These are phyloP conservation scores for Ceratocystis albifundus DNA, from an alignment of 2,329 filamentous ascomycete genomes.

Conservation along the genomic window DNA sequence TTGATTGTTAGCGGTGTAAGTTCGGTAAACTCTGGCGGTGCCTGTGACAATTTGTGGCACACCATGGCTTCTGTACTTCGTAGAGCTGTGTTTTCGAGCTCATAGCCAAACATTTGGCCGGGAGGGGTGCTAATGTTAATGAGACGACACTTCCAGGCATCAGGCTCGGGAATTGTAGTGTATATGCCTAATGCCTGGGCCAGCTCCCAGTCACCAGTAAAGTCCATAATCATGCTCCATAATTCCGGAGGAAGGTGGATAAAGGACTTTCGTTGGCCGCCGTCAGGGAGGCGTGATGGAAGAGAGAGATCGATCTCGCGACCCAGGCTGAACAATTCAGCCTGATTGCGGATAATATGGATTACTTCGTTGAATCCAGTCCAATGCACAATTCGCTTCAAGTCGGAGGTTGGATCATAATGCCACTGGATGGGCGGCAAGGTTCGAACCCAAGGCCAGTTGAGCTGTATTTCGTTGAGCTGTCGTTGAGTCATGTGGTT, in stretches of 20 bases:
- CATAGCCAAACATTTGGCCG: slow-evolving; percentile 51
- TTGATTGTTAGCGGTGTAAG: slow-evolving; percentile 74
- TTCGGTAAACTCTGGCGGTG: slow-evolving; percentile 56
- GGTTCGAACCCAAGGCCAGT: slow-evolving; percentile 79
- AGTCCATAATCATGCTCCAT: slow-evolving; percentile 79
- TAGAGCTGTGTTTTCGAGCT: slow-evolving; percentile 76
- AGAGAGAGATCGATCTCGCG: slow-evolving; percentile 49
- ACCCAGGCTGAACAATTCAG: slow-evolving; percentile 61
- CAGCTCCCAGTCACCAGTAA: slow-evolving; percentile 81
- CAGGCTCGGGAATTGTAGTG: slow-evolving; percentile 61
- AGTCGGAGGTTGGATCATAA: slow-evolving; percentile 45
- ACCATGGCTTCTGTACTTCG: slow-evolving; percentile 59
- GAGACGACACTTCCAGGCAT: slow-evolving; percentile 59
- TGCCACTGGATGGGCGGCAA: slow-evolving; percentile 74
- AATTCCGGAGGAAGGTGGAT: slow-evolving; percentile 64
- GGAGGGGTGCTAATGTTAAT: slow-evolving; percentile 30
- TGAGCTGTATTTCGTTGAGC: slow-evolving; percentile 66
- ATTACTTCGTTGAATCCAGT: slow-evolving; percentile 59
- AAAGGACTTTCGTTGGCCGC: slow-evolving; percentile 30
- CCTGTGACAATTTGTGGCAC: slow-evolving; percentile 59
- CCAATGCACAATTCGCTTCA: slow-evolving; percentile 49
- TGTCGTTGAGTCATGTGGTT: slow-evolving; percentile 83
- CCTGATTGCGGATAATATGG: slow-evolving; percentile 63
- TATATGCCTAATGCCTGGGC: slow-evolving; percentile 71
- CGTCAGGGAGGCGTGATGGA: slow-evolving; percentile 31